Conservation (phyloP, 1,139 yeast species). For the Hansenula sp. region DNA sequence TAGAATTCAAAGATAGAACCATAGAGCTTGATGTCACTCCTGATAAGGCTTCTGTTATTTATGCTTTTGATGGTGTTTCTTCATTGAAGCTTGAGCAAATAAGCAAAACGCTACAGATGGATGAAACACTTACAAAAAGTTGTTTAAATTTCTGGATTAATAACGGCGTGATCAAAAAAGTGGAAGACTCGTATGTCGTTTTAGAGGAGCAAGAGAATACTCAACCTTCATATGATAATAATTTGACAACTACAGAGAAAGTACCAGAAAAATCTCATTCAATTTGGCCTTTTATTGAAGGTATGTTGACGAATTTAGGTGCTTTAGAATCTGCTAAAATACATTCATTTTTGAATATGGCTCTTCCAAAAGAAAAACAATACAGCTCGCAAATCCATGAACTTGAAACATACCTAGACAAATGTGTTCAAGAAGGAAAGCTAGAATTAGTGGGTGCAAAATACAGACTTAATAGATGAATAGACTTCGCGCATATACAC, state of each 20-base stretch:
- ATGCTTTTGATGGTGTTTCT: constrained; percentile 41
- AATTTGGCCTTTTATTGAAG: constrained; percentile 40
- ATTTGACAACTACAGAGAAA: background rate
- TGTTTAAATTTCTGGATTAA: constrained; percentile 55
- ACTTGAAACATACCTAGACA: constrained; percentile 4
- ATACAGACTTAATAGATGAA: constrained; percentile 9
- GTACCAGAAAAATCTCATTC: background rate
- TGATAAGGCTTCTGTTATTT: constrained; percentile 63
- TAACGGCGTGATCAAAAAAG: constrained; percentile 38
- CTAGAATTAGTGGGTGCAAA: constrained; percentile 21
- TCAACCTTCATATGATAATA: background rate
- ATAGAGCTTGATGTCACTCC: constrained; percentile 53
- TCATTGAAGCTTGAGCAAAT: constrained; percentile 29
- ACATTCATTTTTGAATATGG: constrained; percentile 47
- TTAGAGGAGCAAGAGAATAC: constrained; percentile 4
- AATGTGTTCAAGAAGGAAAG: constrained; percentile 2
- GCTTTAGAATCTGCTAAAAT: constrained; percentile 43
- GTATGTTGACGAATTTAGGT: constrained; percentile 54
- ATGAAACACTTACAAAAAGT: constrained; percentile 23
- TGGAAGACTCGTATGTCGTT: constrained; percentile 4
- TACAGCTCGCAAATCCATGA: constrained; percentile 33
- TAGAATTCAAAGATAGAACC: constrained; percentile 45
- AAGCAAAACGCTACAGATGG: constrained; percentile 24
- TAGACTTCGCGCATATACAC: too few species aligned
- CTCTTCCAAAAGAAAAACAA: constrained; percentile 46